phyloP scores from a whole-genome alignment of 2,329 filamentous ascomycete genomes.

The Penicillium italicum region DNA sequence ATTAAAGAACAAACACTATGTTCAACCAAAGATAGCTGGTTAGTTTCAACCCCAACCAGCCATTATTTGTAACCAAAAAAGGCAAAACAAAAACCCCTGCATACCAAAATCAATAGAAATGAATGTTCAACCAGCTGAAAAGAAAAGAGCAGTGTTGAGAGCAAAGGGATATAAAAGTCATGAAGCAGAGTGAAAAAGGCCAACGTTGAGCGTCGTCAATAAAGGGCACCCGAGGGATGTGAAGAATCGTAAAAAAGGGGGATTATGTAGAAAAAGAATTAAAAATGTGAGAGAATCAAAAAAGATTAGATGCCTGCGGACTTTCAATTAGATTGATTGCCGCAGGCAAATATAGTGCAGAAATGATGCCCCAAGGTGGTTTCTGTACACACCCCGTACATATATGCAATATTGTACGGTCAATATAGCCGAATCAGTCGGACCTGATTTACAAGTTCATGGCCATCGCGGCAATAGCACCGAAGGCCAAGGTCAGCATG shows the following conservation, averaged over 20 bases:
- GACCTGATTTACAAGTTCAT: slow-evolving; percentile 21
- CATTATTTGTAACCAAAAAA: slow-evolving; percentile 15
- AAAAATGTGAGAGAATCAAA: slow-evolving; percentile 12
- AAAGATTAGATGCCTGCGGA: slow-evolving; percentile 10
- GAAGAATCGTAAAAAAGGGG: slow-evolving; percentile 17
- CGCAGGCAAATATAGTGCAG: background rate
- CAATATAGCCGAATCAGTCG: background rate
- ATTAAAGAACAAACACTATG: slow-evolving; percentile 3
- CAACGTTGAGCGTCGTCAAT: slow-evolving; percentile 27
- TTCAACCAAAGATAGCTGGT: slow-evolving; percentile 15
- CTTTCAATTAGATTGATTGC: slow-evolving; percentile 1
- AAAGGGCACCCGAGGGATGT: slow-evolving; percentile 10
- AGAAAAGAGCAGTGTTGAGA: slow-evolving; percentile 17
- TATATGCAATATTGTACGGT: slow-evolving; percentile 1
- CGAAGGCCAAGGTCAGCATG: slow-evolving; percentile 22
- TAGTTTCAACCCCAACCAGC: slow-evolving; percentile 12
- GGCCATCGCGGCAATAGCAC: slow-evolving; percentile 25
- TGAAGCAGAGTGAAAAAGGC: slow-evolving; percentile 15
- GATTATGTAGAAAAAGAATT: slow-evolving; percentile 21
- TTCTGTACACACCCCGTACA: slow-evolving; percentile 8
- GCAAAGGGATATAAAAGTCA: slow-evolving; percentile 23
- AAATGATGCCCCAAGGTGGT: slow-evolving; percentile 1
- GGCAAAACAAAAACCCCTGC: slow-evolving; percentile 20
- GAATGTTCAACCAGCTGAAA: slow-evolving; percentile 17
- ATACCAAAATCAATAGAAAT: slow-evolving; percentile 12